Evolutionary conservation across 1,284 basidiomycete genomes (phyloP), one percentile per base, ranked within the genome.

Genomic region (Ganoderma leucocontextum): DNA sequence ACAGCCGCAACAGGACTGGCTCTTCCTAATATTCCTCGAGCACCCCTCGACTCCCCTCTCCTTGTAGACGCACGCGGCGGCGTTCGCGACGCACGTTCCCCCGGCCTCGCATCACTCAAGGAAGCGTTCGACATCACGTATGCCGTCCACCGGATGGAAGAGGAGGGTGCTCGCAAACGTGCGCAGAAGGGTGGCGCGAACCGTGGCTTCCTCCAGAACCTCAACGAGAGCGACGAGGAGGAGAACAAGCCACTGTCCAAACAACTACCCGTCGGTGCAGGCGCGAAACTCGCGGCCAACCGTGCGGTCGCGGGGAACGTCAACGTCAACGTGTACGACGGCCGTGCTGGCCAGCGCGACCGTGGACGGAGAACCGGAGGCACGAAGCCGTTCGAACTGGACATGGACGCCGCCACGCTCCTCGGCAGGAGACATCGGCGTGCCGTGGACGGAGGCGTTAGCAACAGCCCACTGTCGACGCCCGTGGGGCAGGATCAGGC

Each of bases 41-140:
- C 94, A 0, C 58, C 58, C 22, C 82, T 97, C 61, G 97, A 99
- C 80, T 99, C 97, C 0, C 98, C 97, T 0, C 84, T 99, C 2
- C 86, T 99, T 59, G 90, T 90, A 1, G 90, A 92, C 5, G 89
- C 91, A 17, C 91, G 92, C 60, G 93, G 92, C 66, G 91, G 91
- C 90, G 91, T 78, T n/a, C 86, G 89, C 63, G 94, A 96, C 75
- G 94, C 92, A 58, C 92, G 95, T 65, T 98, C 96, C 63, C 98
- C 98, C 1, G 97, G 97, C 44, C 80, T 99, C 55, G 91, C 94
- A 0, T 90, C 91, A 0, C 90, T 99, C 80, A 99, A 98, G 79
- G 98, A 99, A 79, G 97, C 98, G 1, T 99, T 99, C 80, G 98
- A 99, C 79, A 93, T 99, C 75, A 98, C 98, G 0, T 99, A 99